Base-by-base conservation (phyloP, 106 monocot species). In the Platanthera guangdongensis region DNA sequence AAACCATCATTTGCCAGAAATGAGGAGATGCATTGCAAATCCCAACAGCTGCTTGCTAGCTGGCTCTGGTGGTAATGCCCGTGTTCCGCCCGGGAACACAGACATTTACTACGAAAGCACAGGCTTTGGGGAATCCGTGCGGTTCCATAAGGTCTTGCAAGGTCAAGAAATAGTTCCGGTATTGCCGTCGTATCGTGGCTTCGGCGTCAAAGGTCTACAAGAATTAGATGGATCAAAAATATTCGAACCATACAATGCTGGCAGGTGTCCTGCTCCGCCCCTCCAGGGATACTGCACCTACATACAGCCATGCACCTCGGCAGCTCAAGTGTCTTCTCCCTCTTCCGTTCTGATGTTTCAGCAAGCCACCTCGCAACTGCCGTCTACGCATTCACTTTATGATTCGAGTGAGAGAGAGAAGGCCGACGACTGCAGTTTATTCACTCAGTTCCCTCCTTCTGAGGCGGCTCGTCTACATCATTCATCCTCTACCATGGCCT, bases 121-220 rank as follows among this genome's bases (percentile, higher is more conserved):
- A 74, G 94, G 84, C 86, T 89, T 92, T 86, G 81, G 82, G 51
- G 90, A 91, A 91, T 90, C 93, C 76, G 5, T 85, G 25, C 68
- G 89, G 77, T 90, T 99, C 94, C 81, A 87, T 81, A 85, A 91
- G 97, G 97, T 99, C 97, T 99, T 99, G 94, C 97, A 99, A 99
- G 97, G 97, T 99, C 97, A 99, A 99, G 94, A 99, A 99, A 84
- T 92, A 47, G 77, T 78, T 71, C 83, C 83, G n/a, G 68, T 67
- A 45, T 78, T 68, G 60, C 76, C 84, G 70, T 78, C 81, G 39
- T 77, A 78, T 19, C 76, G 47, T 15, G 87, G 87, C 72, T 50
- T 67, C 25, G 30, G 59, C 6, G 10, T 22, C 46, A 70, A 76
- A 80, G 52, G 71, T 19, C 70, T 47, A 13, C 19, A 59, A 50